Conservation (phyloP, 2,329 filamentous ascomycete species). For the Metarhizium sp. region DNA sequence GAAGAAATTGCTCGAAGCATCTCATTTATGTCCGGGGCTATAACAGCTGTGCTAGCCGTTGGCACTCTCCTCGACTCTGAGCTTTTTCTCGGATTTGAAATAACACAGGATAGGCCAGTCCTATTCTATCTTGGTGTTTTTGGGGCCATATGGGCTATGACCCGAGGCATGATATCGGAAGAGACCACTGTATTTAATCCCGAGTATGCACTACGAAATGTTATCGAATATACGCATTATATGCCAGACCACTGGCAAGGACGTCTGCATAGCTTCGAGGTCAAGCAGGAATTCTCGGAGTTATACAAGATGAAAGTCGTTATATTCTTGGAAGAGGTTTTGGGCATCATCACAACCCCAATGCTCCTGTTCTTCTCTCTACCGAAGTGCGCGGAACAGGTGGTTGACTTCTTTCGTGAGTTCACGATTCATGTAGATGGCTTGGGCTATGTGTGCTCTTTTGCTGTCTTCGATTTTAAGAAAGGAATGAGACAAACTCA, state of each 20-base stretch:
- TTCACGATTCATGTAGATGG: constrained; percentile 97
- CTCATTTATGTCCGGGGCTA: constrained; percentile 76
- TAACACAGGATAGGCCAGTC: constrained; percentile 78
- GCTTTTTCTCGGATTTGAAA: constrained; percentile 82
- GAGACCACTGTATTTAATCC: constrained; percentile 88
- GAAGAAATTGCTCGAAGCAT: constrained; percentile 78
- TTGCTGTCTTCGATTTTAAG: constrained; percentile 95
- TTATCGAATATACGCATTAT: constrained; percentile 90
- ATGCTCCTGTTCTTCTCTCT: constrained; percentile 81
- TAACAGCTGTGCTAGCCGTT: constrained; percentile 76
- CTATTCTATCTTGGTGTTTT: constrained; percentile 85
- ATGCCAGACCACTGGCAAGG: constrained; percentile 82
- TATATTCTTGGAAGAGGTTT: constrained; percentile 85
- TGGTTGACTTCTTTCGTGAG: constrained; percentile 96
- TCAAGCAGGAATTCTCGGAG: constrained; percentile 80
- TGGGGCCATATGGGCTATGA: constrained; percentile 72
- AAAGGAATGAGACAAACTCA: constrained; percentile 51
- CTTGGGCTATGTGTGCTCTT: constrained; percentile 91
- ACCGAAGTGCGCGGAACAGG: constrained; percentile 79
- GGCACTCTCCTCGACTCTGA: constrained; percentile 86
- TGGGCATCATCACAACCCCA: constrained; percentile 87
- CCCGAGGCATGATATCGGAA: constrained; percentile 75
- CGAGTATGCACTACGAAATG: constrained; percentile 76
- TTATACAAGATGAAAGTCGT: constrained; percentile 89
- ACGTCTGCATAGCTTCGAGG: constrained; percentile 86